Base-by-base conservation (phyloP, 1,284 basidiomycete genomes). In the Schizophyllum amplum region DNA sequence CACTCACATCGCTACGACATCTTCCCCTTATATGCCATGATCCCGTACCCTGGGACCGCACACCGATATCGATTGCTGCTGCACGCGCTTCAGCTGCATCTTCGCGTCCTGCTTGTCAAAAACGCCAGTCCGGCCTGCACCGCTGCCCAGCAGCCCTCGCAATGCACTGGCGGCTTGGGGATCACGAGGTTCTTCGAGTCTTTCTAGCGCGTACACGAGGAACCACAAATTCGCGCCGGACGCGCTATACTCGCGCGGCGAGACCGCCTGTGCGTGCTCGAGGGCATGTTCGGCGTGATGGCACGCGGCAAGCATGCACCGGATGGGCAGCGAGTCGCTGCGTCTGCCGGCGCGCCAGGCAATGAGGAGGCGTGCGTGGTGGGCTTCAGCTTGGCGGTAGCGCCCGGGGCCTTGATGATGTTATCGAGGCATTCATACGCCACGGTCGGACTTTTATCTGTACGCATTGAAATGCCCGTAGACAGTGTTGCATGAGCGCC, bases 1-100 rank as follows among this genome's bases (percentile, higher is more conserved):
- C 48, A 62, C 62, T 52, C 51, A 69, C 69, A 70, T 52, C 55
- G 56, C 7, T 57, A 57, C 23, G 71, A 54, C 60, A 67, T 63
- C 49, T 60, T 63, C 4, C 69, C 68, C 4, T 59, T 62, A 51
- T 70, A 64, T 6, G 66, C 64, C 56, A 68, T 60, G 23, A 71
- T 63, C 4, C 62, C 56, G 55, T 69, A 71, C 6, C 61, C 64
- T 4, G 64, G 57, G 5, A 61, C 65, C 0, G 69, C 70, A 56
- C 70, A 72, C 3, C 63, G 57, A 61, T 71, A 72, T 47, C 69
- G 55, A 54, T 67, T 65, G 63, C 5, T 60, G 60, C 54, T 68
- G 64, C 57, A 65, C 58, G 55, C 67, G 66, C 58, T 66, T 70
- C 6, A n/a, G 5, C 5, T 49, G 6, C 47, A 49, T 49, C 47